These are phyloP conservation scores for Claviceps africana DNA, from an alignment of 2,329 filamentous ascomycete genomes.

Conservation along the genomic window DNA sequence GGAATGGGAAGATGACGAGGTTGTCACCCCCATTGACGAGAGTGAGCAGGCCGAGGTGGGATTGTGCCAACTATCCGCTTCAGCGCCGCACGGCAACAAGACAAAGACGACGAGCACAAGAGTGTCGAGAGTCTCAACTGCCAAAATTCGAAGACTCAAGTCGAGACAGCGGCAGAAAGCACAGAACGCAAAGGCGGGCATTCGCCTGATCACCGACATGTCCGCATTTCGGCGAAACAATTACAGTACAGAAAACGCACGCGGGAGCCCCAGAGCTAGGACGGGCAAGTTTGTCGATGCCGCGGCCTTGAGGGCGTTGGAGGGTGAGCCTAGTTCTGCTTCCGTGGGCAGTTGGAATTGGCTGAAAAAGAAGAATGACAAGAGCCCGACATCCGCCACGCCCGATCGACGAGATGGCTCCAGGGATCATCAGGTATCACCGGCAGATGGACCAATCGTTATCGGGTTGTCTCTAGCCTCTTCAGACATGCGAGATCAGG, in stretches of 20 bases:
- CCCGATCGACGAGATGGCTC: slow-evolving; percentile 15
- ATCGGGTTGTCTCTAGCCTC: slow-evolving; percentile 56
- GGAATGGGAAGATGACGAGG: slow-evolving; percentile 38
- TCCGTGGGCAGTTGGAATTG: slow-evolving; percentile 45
- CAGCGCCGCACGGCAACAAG: slow-evolving; percentile 8
- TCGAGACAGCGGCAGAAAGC: slow-evolving; percentile 48
- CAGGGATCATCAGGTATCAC: slow-evolving; percentile 41
- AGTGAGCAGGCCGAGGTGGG: slow-evolving; percentile 20
- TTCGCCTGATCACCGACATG: slow-evolving; percentile 58
- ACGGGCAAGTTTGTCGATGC: slow-evolving; percentile 40
- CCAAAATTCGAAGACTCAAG: slow-evolving; percentile 33
- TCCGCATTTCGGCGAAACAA: slow-evolving; percentile 32
- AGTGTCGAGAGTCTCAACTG: slow-evolving; percentile 22
- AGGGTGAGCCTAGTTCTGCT: slow-evolving; percentile 38
- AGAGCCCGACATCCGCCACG: slow-evolving; percentile 14
- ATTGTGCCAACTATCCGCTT: slow-evolving; percentile 6
- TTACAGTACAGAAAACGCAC: slow-evolving; percentile 21
- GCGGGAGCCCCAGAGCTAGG: slow-evolving; percentile 16
- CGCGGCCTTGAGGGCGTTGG: slow-evolving; percentile 45
- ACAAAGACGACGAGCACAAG: slow-evolving; percentile 9
- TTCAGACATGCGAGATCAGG: slow-evolving; percentile 13
- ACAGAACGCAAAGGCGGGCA: slow-evolving; percentile 47
- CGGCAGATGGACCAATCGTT: slow-evolving; percentile 55
- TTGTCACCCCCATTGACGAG: slow-evolving; percentile 25
- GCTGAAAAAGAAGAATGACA: slow-evolving; percentile 29